These are phyloP conservation scores for Pyrenophora graminea DNA, from an alignment of 2,329 filamentous ascomycete genomes.

Conservation along the genomic window DNA sequence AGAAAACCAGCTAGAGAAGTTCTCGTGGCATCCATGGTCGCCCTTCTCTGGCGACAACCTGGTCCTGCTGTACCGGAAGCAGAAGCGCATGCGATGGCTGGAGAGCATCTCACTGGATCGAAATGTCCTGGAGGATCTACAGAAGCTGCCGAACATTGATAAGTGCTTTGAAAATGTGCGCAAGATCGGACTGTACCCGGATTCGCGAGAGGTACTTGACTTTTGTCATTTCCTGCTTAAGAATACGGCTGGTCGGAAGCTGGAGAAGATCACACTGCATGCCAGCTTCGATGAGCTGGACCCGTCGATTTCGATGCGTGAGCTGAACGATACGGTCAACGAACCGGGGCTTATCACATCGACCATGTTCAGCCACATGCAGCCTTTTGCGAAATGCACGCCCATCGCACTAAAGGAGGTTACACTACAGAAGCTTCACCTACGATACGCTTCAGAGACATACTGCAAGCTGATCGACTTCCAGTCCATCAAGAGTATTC, in stretches of 20 bases:
- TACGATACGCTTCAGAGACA: slow-evolving; percentile 54
- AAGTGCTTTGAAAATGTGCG: slow-evolving; percentile 48
- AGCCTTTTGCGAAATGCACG: slow-evolving; percentile 53
- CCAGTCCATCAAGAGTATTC: slow-evolving; percentile 48
- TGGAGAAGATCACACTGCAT: slow-evolving; percentile 55
- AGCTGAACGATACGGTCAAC: slow-evolving; percentile 54
- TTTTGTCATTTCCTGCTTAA: slow-evolving; percentile 51
- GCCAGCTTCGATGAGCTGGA: slow-evolving; percentile 51
- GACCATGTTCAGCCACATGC: slow-evolving; percentile 53
- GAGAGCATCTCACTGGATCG: slow-evolving; percentile 54
- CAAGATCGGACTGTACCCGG: slow-evolving; percentile 55
- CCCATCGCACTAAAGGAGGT: slow-evolving; percentile 52
- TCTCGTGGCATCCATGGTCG: slow-evolving; percentile 57
- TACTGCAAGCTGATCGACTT: slow-evolving; percentile 56
- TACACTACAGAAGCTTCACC: slow-evolving; percentile 51
- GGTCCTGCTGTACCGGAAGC: slow-evolving; percentile 53
- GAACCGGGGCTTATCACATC: slow-evolving; percentile 52
- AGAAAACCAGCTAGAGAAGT: slow-evolving; percentile 54
- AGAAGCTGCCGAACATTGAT: slow-evolving; percentile 49
- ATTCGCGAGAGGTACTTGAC: slow-evolving; percentile 51
- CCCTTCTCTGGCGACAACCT: slow-evolving; percentile 55
- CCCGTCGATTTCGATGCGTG: slow-evolving; percentile 41
- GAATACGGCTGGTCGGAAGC: slow-evolving; percentile 40
- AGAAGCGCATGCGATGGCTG: slow-evolving; percentile 55
- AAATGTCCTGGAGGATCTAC: slow-evolving; percentile 48